Evolutionary conservation across 768 basidiomycete genomes (phyloP).

Genomic region (Pleurotus platypus): DNA sequence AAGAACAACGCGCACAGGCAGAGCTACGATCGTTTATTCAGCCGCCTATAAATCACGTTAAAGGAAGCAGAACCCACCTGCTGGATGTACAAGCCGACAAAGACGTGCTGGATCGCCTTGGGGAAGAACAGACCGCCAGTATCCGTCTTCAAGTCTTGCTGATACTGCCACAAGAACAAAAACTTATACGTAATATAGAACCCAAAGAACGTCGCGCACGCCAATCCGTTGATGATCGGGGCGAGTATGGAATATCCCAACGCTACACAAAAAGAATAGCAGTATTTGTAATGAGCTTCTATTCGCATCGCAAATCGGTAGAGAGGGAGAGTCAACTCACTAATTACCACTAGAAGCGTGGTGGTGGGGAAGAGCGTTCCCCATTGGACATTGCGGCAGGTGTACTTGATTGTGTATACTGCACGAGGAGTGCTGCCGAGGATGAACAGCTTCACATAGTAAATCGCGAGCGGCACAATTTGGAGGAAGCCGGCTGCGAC

Average conservation of each 20-base stretch:
- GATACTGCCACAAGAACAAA: constrained; percentile 76
- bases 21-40: constrained; percentile 24
- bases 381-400: constrained; percentile 67
- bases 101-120: constrained; percentile 88
- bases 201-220: constrained; percentile 75
- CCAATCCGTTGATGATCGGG: constrained; percentile 91
- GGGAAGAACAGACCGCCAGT: constrained; percentile 97
- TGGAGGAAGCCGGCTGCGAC: constrained; percentile 80
- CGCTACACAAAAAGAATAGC: constrained; percentile 29
- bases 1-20: constrained; percentile 90
- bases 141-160: constrained; percentile 65
- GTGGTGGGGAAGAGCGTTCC: constrained; percentile 67
- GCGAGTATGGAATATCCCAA: constrained; percentile 86
- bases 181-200: constrained; percentile 87
- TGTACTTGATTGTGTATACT: constrained; percentile 81
- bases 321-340: constrained; percentile 35
- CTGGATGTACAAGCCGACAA: constrained; percentile 91
- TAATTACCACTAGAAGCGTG: constrained; percentile 81
- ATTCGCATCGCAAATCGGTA: background rate
- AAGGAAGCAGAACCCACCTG: constrained; percentile 31
- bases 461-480: constrained; percentile 69
- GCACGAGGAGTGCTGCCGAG: constrained; percentile 88
- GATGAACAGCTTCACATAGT: constrained; percentile 88
- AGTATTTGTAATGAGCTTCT: no score
- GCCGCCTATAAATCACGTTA: background rate